phyloP scores from a whole-genome alignment of 1,139 yeast species.

The Meyerozyma elateridarum region DNA sequence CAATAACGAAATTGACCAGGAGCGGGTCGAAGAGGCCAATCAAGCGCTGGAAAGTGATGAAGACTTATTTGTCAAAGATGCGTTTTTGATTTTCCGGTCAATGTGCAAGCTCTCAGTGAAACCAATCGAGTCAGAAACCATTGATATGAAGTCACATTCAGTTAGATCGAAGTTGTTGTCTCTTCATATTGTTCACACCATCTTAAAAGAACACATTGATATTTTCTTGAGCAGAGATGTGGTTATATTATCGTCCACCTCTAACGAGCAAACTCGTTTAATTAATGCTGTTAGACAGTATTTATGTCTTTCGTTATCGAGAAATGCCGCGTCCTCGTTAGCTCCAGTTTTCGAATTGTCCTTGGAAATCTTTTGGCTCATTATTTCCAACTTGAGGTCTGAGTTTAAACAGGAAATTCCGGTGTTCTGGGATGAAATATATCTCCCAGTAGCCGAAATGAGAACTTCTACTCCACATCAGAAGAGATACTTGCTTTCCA shows the following conservation, averaged over 20 bases:
- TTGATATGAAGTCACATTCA: constrained; percentile 87
- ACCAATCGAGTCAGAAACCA: constrained; percentile 59
- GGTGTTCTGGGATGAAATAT: constrained; percentile 87
- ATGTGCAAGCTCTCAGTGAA: constrained; percentile 92
- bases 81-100: constrained; percentile 86
- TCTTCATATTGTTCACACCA: constrained; percentile 81
- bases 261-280: constrained; percentile 59
- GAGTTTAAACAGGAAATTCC: constrained; percentile 92
- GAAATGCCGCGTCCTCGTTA: constrained; percentile 89
- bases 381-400: constrained; percentile 75
- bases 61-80: constrained; percentile 79
- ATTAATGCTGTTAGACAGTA: constrained; percentile 83
- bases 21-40: constrained; percentile 46
- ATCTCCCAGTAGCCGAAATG: constrained; percentile 91
- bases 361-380: constrained; percentile 88
- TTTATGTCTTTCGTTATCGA: constrained; percentile 72
- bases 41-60: constrained; percentile 46
- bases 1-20: constrained; percentile 48
- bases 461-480: constrained; percentile 89
- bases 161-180: constrained; percentile 89
- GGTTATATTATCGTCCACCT: constrained; percentile 51
- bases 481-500: constrained; percentile 75
- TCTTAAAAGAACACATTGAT: constrained; percentile 79
- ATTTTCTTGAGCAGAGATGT: constrained; percentile 68
- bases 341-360: constrained; percentile 92